Percentiles rank a stretch among this genome's conserved stretches.
Evolutionary conservation across 768 basidiomycete species (phyloP).

Genomic region (Pulveroboletus sp.): DNA sequence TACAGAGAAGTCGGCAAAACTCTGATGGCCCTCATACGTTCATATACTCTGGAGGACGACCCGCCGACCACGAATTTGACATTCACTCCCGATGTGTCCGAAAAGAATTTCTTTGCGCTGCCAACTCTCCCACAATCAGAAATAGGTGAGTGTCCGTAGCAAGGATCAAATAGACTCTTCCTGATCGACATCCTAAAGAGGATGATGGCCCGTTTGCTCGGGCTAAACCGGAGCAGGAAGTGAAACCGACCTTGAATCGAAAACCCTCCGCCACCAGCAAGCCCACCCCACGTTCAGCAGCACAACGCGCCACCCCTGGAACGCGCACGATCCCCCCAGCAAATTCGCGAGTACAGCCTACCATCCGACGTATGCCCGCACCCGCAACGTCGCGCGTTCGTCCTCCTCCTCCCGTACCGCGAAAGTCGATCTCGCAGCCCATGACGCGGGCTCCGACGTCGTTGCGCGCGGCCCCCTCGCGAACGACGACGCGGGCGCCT

Average conservation of each 20-base stretch:
- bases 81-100: conserved; percentile 19
- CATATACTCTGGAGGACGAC: conserved; percentile 34
- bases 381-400: conserved; percentile 8
- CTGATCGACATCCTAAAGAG: conserved; percentile 7
- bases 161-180: not conserved
- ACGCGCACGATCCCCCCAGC: not conserved
- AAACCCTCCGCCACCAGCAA: not conserved
- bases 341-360: conserved; percentile 10
- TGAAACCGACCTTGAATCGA: conserved; percentile 8
- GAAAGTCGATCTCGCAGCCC: conserved; percentile 17
- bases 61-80: conserved; percentile 14
- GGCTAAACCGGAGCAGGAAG: conserved; percentile 3
- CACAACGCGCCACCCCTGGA: conserved; percentile 4
- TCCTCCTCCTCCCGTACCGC: conserved; percentile 2
- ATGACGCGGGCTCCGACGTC: conserved; percentile 23
- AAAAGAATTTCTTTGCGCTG: conserved; percentile 20
- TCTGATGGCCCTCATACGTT: conserved; percentile 36
- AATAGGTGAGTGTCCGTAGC: conserved; percentile 19
- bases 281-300: conserved; percentile 4
- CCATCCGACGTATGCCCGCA: conserved; percentile 7
- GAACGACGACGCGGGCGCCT: conserved; percentile 19
- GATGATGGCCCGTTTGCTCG: conserved; percentile 30
- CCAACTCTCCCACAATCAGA: conserved; percentile 18
- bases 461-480: conserved; percentile 11
- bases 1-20: conserved; percentile 40